Base-by-base conservation (phyloP, 257 asterid genomes). In the Solanum sejunctum region DNA sequence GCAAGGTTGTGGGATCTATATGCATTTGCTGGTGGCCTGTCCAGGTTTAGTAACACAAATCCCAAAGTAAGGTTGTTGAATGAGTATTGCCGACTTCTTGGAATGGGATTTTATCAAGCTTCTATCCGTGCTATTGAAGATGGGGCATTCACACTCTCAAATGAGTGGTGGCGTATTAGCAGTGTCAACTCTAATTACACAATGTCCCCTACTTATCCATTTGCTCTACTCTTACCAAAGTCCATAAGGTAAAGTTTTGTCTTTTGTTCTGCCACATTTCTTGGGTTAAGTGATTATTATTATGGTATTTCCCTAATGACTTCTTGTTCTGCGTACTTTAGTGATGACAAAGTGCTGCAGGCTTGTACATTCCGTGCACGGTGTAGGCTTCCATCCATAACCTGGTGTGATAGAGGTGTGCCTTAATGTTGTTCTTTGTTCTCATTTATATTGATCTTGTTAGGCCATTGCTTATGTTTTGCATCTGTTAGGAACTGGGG, bases 341-440 rank as follows among this genome's bases (percentile, higher is more conserved):
- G 99, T 88, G 98, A 96, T 85, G 94, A 88, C 72, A 98, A 96
- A 85, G 90, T 96, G 88, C 95, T 82, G 86, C 97, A 92, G 90
- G 99, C 97, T 77, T 91, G 96, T 85, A 89, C 90, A 49, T 95
- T 95, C 83, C 98, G 99, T 39, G 98, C 98, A 67, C 94, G 99
- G 32, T 88, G 89, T 92, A 93, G 99, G 77, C 91, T 96, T 90
- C 99, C 98, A 86, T 95, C 90, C 54, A 94, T 96, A 84, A 90
- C 98, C 85, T 96, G 99, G 99, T 95, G 98, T 88, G 89, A 96
- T 89, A 96, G 91, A 87, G 97, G 99, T 96, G 88, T 45, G 85
- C 84, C 57, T 84, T 81, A 57, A 69, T 82, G 85, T 84, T n/a
- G 84, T 82, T 81, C 81, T 80, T 84, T 77, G 75, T 71, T n/a